Conservation (phyloP, 345 rosid genomes). For the Gossypioides kirkii region DNA sequence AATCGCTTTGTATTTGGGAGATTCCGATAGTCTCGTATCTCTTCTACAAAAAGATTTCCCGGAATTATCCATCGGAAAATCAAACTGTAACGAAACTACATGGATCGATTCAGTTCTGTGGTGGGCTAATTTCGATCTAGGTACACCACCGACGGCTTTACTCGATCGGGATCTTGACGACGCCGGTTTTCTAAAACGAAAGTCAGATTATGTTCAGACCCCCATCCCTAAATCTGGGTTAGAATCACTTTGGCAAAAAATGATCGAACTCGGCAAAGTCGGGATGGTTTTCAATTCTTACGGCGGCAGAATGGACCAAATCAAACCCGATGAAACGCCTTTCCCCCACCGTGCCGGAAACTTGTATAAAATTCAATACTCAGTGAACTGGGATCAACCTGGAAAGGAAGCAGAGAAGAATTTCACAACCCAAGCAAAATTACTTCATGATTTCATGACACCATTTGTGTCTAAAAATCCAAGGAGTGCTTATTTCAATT, state of each 20-base stretch:
- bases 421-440: neutral
- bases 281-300: neutral
- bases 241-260: neutral
- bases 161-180: neutral
- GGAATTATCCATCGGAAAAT: neutral
- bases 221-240: neutral
- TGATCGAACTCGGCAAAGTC: neutral
- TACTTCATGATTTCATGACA: neutral
- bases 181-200: neutral
- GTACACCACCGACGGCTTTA: neutral
- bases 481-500: neutral
- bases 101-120: neutral
- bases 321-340: neutral
- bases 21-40: slow-evolving; percentile 29
- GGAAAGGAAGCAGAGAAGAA: neutral
- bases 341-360: neutral
- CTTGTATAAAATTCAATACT: neutral
- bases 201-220: neutral
- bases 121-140: neutral
- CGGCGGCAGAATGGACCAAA: neutral
- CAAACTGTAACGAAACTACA: neutral
- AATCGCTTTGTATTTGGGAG: slow-evolving; percentile 38
- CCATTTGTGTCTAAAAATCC: neutral
- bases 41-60: slow-evolving; percentile 27
- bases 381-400: neutral